Base-by-base conservation (phyloP, 129 eudicot species). In the Calendula officinalis region DNA sequence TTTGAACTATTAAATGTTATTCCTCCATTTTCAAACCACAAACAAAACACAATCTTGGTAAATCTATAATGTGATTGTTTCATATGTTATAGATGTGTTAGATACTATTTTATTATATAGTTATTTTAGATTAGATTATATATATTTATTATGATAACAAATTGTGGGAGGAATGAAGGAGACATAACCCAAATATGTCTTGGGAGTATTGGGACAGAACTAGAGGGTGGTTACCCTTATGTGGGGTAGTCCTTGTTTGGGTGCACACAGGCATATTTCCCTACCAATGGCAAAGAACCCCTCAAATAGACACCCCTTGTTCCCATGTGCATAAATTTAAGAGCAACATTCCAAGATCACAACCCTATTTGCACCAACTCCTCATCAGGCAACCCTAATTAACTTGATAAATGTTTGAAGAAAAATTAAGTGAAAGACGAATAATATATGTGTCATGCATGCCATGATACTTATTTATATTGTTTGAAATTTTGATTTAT, bases 121-220 rank as follows among this genome's bases (percentile, higher is more conserved):
- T 22, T 22, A 38, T 3, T 22, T 36, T 47, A 3, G 6, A 47
- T 22, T 22, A 17, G 17, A 10, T 33, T 3, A 56, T 33, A 10
- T 5, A 52, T 52, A 38, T 41, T 54, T 53, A 15, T 55, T 30
- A 41, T 53, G 41, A 12, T 34, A 40, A 39, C 30, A 46, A 14
- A 5, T 12, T 48, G 56, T 62, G 69, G 68, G 69, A 43, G 69
- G 53, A 43, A 61, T 71, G 76, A 71, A 73, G 72, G 72, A 60
- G 66, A 80, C 83, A 83, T 67, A 68, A 71, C 73, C 80, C 84
- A 78, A 83, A 75, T 78, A 74, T 83, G 95, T 86, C 84, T 69
- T 78, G 84, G 95, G 76, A 65, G 50, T 70, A 86, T 86, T 80
- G 75, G 42, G 88, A 83, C 90, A 86, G 54, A 62, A 83, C 80